These are phyloP conservation scores for Boletus speciosus DNA, from an alignment of 768 basidiomycete species.

Conservation along the genomic window DNA sequence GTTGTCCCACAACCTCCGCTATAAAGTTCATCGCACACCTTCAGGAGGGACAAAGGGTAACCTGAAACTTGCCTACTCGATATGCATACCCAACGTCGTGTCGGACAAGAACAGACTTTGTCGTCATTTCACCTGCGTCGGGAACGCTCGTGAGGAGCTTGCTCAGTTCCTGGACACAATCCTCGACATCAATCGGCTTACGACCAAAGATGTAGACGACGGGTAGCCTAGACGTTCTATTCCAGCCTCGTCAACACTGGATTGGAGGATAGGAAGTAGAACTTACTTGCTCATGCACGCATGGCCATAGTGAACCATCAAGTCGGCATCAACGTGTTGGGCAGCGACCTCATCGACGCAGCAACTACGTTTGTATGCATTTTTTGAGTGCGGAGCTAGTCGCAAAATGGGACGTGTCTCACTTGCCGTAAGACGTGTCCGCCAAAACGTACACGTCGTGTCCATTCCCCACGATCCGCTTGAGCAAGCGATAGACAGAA, in stretches of 20 bases:
- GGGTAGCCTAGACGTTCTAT: slow-evolving; percentile 81
- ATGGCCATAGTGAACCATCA: slow-evolving; percentile 92
- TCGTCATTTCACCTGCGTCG: slow-evolving; percentile 1
- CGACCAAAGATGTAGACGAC: slow-evolving; percentile 90
- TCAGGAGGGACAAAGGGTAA: not conserved
- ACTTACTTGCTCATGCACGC: slow-evolving; percentile 91
- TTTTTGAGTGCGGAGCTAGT: not conserved
- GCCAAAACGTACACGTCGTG: slow-evolving; percentile 87
- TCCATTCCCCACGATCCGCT: slow-evolving; percentile 38
- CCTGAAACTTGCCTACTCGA: slow-evolving; percentile 46
- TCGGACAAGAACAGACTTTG: slow-evolving; percentile 49
- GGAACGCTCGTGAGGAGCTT: slow-evolving; percentile 26
- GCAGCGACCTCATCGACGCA: slow-evolving; percentile 97
- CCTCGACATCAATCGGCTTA: slow-evolving; percentile 53
- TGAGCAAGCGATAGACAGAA: slow-evolving; percentile 70
- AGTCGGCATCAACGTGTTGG: slow-evolving; percentile 88
- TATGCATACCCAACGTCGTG: slow-evolving; percentile 81
- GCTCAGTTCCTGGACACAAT: slow-evolving; percentile 45
- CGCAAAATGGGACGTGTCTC: slow-evolving; percentile 11
- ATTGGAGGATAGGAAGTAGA: not conserved
- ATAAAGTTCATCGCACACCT: not conserved
- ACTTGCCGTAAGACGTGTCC: slow-evolving; percentile 97
- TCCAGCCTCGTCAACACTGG: not conserved
- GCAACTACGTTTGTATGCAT: slow-evolving; percentile 46
- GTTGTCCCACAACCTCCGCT: slow-evolving; percentile 18